Conservation (phyloP, 768 basidiomycete species). For the Tulasnella sp. region DNA sequence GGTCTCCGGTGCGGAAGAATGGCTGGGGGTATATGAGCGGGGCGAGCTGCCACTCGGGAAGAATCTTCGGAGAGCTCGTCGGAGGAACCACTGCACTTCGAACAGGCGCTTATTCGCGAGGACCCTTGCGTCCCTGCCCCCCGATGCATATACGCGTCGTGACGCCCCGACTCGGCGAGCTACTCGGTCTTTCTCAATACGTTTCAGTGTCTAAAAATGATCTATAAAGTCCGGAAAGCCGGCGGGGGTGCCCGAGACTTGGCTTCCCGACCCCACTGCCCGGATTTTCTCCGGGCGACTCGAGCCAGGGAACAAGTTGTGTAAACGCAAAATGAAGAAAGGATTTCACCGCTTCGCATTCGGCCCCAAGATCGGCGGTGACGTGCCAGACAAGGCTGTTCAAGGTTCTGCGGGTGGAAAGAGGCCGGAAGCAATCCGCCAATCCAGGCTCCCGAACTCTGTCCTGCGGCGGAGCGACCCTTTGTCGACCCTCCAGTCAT, state of each 20-base stretch:
- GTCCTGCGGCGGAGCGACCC: not conserved
- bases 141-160: conserved; percentile 8
- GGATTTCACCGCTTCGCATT: not conserved
- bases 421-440: not conserved
- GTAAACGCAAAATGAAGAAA: not conserved
- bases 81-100: conserved; percentile 4
- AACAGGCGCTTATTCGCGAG: conserved; percentile 1
- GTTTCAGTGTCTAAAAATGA: not conserved
- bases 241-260: not conserved
- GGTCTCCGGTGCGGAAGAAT: not conserved
- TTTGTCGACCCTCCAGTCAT: not conserved
- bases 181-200: not conserved
- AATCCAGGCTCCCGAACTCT: not conserved
- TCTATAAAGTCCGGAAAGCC: not conserved
- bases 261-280: conserved; percentile 7
- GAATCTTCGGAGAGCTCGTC: not conserved
- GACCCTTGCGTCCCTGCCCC: not conserved
- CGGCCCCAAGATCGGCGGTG: not conserved
- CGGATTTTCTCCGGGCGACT: not conserved
- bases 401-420: not conserved
- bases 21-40: not conserved
- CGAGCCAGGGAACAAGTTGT: not conserved
- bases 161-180: not conserved
- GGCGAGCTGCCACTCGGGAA: not conserved
- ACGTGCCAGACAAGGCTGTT: not conserved